Conservation (phyloP, 495 filamentous ascomycete species). For the Ascodesmis nigricans region DNA sequence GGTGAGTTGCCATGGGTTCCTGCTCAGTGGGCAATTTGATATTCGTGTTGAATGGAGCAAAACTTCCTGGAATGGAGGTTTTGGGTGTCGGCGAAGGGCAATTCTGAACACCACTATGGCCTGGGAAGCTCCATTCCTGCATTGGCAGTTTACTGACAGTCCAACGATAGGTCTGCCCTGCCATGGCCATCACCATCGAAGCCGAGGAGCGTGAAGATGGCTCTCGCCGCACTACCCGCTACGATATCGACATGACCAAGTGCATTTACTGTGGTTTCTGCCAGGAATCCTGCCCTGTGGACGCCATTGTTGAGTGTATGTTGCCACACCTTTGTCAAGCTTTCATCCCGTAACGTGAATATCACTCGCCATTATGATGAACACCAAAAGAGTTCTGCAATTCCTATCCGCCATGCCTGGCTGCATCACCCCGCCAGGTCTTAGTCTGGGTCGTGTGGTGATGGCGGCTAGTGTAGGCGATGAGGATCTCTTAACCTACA, state of each 20-base stretch:
- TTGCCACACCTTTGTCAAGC: not conserved
- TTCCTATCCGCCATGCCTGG: too few relatives aligned
- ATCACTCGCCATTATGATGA: not conserved
- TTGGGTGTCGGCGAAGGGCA: too few relatives aligned
- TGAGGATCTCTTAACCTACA: too few relatives aligned
- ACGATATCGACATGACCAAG: conserved; percentile 99
- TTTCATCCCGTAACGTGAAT: not conserved
- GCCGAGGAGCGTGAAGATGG: conserved; percentile 94
- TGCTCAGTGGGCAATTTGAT: conserved; percentile 1
- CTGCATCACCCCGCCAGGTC: too few relatives aligned
- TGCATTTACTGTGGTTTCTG: conserved; percentile 99
- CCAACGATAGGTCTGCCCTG: conserved; percentile 84
- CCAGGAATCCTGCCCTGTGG: conserved; percentile 95
- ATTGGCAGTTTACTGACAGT: too few relatives aligned
- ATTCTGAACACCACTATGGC: too few relatives aligned
- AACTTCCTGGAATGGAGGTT: too few relatives aligned
- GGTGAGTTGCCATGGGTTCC: conserved; percentile 27
- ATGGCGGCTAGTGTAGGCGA: not conserved
- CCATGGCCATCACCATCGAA: conserved; percentile 93
- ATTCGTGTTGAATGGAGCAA: too few relatives aligned
- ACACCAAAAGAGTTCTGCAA: too few relatives aligned
- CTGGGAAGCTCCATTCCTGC: not conserved
- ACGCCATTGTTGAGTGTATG: conserved; percentile 83
- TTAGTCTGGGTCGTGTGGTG: too few relatives aligned
- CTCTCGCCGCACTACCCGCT: conserved; percentile 78